phyloP scores from a whole-genome alignment of 164 flowering plant genomes.

The Macadamia tetraphylla region DNA sequence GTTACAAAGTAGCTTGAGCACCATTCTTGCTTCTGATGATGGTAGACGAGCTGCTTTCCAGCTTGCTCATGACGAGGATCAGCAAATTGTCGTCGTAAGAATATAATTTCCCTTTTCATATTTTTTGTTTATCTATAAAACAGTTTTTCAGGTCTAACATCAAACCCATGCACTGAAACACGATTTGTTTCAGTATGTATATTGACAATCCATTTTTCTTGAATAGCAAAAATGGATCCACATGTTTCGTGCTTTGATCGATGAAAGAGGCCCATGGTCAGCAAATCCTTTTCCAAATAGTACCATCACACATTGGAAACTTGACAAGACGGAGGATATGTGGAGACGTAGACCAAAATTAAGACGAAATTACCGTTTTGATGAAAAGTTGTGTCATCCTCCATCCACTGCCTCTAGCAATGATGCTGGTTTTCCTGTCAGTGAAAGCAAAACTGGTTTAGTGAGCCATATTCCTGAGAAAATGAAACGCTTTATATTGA shows the following conservation, averaged over 20 bases:
- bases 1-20: slow-evolving; percentile 46
- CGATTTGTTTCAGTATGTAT: not conserved
- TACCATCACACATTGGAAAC: slow-evolving; percentile 78
- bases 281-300: slow-evolving; percentile 84
- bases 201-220: not conserved
- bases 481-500: slow-evolving; percentile 76
- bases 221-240: slow-evolving; percentile 91
- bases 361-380: slow-evolving; percentile 85
- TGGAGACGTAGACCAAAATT: slow-evolving; percentile 92
- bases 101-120: not conserved
- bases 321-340: slow-evolving; percentile 87
- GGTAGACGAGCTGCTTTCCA: slow-evolving; percentile 67
- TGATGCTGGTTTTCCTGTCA: slow-evolving; percentile 26
- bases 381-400: slow-evolving; percentile 74
- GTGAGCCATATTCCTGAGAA: slow-evolving; percentile 70
- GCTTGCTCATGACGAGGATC: slow-evolving; percentile 82
- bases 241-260: slow-evolving; percentile 80
- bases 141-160: not conserved
- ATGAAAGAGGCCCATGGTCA: slow-evolving; percentile 99
- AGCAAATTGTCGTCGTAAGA: slow-evolving; percentile 84
- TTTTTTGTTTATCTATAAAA: not conserved
- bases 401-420: slow-evolving; percentile 28
- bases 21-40: slow-evolving; percentile 71
- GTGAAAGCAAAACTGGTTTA: slow-evolving; percentile 45
- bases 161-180: not conserved